These are phyloP conservation scores for Penicillium decumbens DNA, from an alignment of 2,329 filamentous ascomycete species.

Conservation along the genomic window DNA sequence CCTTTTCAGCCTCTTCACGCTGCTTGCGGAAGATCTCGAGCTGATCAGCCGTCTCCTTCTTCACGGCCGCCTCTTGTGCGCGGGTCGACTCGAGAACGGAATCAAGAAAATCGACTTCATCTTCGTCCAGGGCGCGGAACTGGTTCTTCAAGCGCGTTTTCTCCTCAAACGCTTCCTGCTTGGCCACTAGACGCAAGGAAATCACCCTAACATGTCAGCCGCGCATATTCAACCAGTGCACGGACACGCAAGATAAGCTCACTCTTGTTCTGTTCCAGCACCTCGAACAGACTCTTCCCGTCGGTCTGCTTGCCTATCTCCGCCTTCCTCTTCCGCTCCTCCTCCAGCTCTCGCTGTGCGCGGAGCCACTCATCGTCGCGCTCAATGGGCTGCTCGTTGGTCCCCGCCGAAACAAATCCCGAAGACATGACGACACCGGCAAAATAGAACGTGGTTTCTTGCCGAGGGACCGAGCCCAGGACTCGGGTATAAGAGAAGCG, in stretches of 20 bases:
- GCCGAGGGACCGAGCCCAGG: constrained; percentile 1
- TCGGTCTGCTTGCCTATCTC: constrained; percentile 51
- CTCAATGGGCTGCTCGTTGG: constrained; percentile 37
- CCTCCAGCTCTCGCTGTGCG: constrained; percentile 45
- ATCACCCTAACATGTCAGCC: constrained; percentile 43
- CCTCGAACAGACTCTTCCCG: constrained; percentile 48
- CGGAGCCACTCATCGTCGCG: constrained; percentile 44
- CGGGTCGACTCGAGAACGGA: constrained; percentile 55
- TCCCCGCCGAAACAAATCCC: constrained; percentile 44
- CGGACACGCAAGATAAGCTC: constrained; percentile 22
- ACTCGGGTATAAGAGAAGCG: constrained; percentile 17
- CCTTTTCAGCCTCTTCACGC: constrained; percentile 56
- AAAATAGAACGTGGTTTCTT: constrained; percentile 5
- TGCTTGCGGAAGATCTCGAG: constrained; percentile 56
- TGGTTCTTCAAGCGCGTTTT: constrained; percentile 49
- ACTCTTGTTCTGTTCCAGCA: constrained; percentile 50
- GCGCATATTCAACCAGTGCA: background rate
- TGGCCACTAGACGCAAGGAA: constrained; percentile 36
- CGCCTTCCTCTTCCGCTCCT: constrained; percentile 43
- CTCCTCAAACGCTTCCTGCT: constrained; percentile 52
- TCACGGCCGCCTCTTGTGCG: constrained; percentile 53
- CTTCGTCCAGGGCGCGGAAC: constrained; percentile 49
- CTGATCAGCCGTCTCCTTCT: constrained; percentile 56
- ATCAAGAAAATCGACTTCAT: constrained; percentile 51
- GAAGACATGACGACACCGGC: constrained; percentile 39